Evolutionary conservation across 306 rosid genomes (phyloP), one percentile per base, ranked within the genome.

Genomic region (Chamaecrista fasciculata): DNA sequence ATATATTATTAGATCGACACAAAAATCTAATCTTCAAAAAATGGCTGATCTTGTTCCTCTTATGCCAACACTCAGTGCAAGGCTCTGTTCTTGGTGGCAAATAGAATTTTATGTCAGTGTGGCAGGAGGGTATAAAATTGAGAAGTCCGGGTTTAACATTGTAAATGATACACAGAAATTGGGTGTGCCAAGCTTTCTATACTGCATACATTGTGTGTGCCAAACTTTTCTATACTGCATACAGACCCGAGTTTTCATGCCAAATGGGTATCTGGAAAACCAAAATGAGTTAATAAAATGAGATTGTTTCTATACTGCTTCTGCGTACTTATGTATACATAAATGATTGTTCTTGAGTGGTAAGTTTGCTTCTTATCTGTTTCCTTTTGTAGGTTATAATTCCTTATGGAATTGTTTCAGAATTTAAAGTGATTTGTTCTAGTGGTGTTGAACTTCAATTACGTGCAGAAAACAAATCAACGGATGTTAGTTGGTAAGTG

Each of bases 401-500:
- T 80, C 96, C 88, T 19, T 86, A 78, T 66, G 99, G 96, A 74
- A 59, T 68, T 40, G 69, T 65, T 40, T 48, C 84, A 28, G 97
- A 85, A 40, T 89, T 95, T 63, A 20, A 76, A 43, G 74, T 91
- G 51, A 76, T 46, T 43, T 83, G 88, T 74, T 73, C 90, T 43
- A 79, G 74, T 48, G 85, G 78, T 19, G 84, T 62, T 55, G 91
- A 88, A 67, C 85, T 88, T 79, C 52, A 81, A 49, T 71, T 95
- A 56, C 81, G 81, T 78, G 86, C 83, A 57, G 96, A 84, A 28
- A 52, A 78, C 76, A 76, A 42, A 80, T 46, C 82, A 31, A 69
- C 82, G 2, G 97, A 90, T 70, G 55, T 74, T 72, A 83, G 81
- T 79, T 37, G 84, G 98, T 90, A 71, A 83, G 86, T 70, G 56